Evolutionary conservation across 305 asterid genomes (phyloP), one percentile per base, ranked within the genome.

Genomic region (Lippia alba): DNA sequence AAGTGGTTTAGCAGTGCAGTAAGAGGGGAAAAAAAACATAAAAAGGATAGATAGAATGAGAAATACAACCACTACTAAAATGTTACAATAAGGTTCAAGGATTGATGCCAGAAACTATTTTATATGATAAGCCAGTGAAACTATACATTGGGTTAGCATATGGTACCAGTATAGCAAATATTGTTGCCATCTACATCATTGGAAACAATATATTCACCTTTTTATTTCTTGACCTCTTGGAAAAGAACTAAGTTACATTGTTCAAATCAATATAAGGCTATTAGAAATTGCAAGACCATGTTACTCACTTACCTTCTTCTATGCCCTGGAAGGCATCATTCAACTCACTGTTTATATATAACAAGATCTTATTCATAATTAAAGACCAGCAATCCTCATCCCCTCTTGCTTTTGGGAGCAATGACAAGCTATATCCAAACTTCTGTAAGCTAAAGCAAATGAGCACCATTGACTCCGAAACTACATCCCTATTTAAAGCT

Each of bases 351-450:
- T 87, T 84, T 66, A 91, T 69, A 45, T 74, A 83, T 33, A 88
- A 65, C 86, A 91, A 69, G 68, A 94, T 80, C 74, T 85, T 91
- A 61, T 80, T 86, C 91, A 91, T 83, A 91, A 91, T 80, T 54
- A 81, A 44, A 20, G 75, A 80, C 97, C 99, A 91, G 85, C 91
- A 83, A 40, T 79, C 89, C 73, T 77, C 94, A 46, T 88, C 93
- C 72, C 96, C 97, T 84, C 72, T 88, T 48, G 97, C 76, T 84
- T 85, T 92, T 73, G 96, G 97, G 76, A 89, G 97, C 79, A 83
- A 76, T 32, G 90, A 84, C 81, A 94, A 83, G 71, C 85, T 82
- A 72, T 72, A 62, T 66, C 85, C 85, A 57, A 94, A 89, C 81
- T 87, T 91, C 99, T 94, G 91, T 65, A 85, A 76, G 78, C 20